Evolutionary conservation across 2,329 filamentous ascomycete genomes (phyloP).

Genomic region (Fusarium stilboides): DNA sequence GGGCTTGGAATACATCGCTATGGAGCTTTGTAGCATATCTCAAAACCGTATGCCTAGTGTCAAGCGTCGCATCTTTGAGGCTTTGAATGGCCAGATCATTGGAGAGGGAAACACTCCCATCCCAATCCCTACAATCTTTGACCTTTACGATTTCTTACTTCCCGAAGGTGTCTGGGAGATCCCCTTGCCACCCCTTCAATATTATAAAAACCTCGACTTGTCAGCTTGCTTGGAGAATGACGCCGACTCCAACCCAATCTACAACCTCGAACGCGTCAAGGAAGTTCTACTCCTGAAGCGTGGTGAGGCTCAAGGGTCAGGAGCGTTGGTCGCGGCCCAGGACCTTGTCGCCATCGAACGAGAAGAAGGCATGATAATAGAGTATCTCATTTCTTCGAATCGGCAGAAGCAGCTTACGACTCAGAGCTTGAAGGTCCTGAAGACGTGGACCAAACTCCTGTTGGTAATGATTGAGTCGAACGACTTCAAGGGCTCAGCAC

Average conservation of each 20-base stretch:
- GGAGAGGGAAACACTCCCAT: constrained; percentile 76
- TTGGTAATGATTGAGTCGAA: constrained; percentile 87
- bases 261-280: constrained; percentile 78
- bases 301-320: constrained; percentile 70
- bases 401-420: constrained; percentile 70
- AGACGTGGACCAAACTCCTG: constrained; percentile 87
- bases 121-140: constrained; percentile 84
- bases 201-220: constrained; percentile 78
- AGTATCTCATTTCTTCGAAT: constrained; percentile 75
- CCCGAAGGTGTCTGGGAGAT: constrained; percentile 66
- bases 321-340: constrained; percentile 64
- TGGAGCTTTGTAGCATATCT: constrained; percentile 85
- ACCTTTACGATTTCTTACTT: constrained; percentile 90
- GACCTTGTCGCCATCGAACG: constrained; percentile 66
- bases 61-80: constrained; percentile 77
- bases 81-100: constrained; percentile 83
- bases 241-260: constrained; percentile 70
- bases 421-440: constrained; percentile 77
- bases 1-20: constrained; percentile 86
- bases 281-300: constrained; percentile 81
- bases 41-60: constrained; percentile 79
- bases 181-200: constrained; percentile 68
- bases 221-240: constrained; percentile 74
- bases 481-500: constrained; percentile 80
- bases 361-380: constrained; percentile 73